Base-by-base conservation (phyloP, 139 green algal species). In the Klebsormidium nitens region DNA sequence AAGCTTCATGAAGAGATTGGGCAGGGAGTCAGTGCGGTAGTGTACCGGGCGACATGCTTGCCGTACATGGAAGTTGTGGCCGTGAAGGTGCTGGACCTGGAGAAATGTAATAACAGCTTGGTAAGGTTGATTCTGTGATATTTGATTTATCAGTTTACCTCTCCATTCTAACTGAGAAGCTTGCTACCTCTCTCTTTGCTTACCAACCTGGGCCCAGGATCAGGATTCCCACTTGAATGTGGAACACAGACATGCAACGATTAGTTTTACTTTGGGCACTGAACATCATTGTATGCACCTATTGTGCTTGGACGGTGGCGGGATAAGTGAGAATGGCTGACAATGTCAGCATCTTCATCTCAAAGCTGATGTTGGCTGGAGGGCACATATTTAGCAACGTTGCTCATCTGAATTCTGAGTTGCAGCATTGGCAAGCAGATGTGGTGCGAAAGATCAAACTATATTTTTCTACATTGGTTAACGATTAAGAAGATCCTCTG, bases 11-110 rank as follows among this genome's bases (percentile, higher is more conserved):
- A 98, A 64, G 91, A 96, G 62, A 91, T 88, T 56, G 94, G 94
- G 0, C 81, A 89, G 2, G 94, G 94, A 11, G 90, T 95, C 28
- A 94, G 83, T 59, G 94, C 93, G 28, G 96, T 87, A 57, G 94
- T 97, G 19, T 81, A 88, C 71, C 84, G 85, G 4, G 93, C 92
- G 1, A 72, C 77, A 14, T 96, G 89, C 78, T 80, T 88, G 40
- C 71, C 85, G 1, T 69, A 81, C 32, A 77, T 86, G 2, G 88
- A 94, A 59, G 79, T 86, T 2, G 87, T 97, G 2, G 93, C 94
- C 11, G 85, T 99, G 23, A 99, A 99, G 83, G 84, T 90, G 48
- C 75, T 99, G 69, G 93, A 98, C 76, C 72, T 99, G 62, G 95
- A 99, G 68, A 90, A 87, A 14, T 72, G 73, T 37, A 70, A 66